phyloP scores from a whole-genome alignment of 192 early-diverging fungal genomes.

The Coemansia sp. region DNA sequence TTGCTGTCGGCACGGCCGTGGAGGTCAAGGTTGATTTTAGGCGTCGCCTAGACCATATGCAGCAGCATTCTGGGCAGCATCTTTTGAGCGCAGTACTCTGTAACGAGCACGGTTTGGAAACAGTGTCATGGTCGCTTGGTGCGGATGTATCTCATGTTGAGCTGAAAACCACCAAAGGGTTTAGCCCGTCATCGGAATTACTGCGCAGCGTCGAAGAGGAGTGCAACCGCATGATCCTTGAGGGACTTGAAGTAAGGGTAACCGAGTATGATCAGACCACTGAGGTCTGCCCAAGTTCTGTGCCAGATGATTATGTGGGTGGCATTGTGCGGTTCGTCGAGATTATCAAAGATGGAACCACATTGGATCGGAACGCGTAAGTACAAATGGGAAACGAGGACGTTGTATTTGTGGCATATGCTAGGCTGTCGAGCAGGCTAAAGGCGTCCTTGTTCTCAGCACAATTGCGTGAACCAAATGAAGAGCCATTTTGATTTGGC shows the following conservation, averaged over 20 bases:
- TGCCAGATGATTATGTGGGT: conserved; percentile 29
- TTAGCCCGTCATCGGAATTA: conserved; percentile 43
- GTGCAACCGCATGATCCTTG: conserved; percentile 60
- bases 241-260: conserved; percentile 53
- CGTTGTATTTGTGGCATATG: background rate
- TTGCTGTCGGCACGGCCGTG: conserved; percentile 55
- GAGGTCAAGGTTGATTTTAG: conserved; percentile 62
- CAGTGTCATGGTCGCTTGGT: conserved; percentile 66
- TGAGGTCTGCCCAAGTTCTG: conserved; percentile 50
- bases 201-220: conserved; percentile 55
- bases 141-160: conserved; percentile 61
- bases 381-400: background rate
- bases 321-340: conserved; percentile 29
- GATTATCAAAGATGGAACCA: conserved; percentile 11
- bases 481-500: background rate
- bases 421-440: background rate
- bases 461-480: background rate
- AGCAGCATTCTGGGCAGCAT: conserved; percentile 73
- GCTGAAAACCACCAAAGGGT: conserved; percentile 44
- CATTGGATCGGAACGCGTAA: conserved; percentile 29
- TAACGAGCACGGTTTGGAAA: conserved; percentile 59
- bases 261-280: conserved; percentile 54
- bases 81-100: conserved; percentile 68
- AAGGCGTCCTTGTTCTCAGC: background rate
- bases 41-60: conserved; percentile 69